Evolutionary conservation across 176 grass and related monocot species (phyloP).

Genomic region (Carex kokanica): DNA sequence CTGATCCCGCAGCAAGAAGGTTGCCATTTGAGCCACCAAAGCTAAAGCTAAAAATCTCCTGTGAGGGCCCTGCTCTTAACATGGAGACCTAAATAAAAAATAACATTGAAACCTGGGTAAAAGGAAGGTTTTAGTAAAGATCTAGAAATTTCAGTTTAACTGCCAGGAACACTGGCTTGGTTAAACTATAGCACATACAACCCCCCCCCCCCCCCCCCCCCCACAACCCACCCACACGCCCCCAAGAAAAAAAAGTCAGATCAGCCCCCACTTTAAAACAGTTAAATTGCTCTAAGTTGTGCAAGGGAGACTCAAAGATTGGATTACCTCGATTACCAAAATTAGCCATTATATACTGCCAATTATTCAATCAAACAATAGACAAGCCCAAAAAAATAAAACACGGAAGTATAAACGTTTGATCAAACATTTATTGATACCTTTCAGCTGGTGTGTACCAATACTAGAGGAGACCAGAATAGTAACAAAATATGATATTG

Average conservation of each 20-base stretch:
- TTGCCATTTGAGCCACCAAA: conserved; percentile 62
- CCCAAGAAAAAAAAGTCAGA: not conserved
- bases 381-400: not conserved
- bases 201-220: too few relatives aligned
- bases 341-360: not conserved
- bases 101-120: not conserved
- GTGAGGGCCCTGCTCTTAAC: conserved; percentile 49
- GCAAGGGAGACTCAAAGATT: not conserved
- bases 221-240: not conserved
- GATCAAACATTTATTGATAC: not conserved
- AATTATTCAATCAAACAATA: not conserved
- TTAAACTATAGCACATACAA: not conserved
- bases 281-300: not conserved
- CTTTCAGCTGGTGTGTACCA: not conserved
- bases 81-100: conserved; percentile 53
- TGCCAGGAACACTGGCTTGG: not conserved
- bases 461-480: not conserved
- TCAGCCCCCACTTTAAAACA: not conserved
- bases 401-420: not conserved
- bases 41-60: conserved; percentile 87
- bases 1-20: conserved; percentile 41
- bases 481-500: not conserved
- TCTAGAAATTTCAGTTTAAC: not conserved
- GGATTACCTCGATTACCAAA: not conserved
- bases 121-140: not conserved